phyloP scores from a whole-genome alignment of 2,329 filamentous ascomycete species.

The Hysterium pulicare region DNA sequence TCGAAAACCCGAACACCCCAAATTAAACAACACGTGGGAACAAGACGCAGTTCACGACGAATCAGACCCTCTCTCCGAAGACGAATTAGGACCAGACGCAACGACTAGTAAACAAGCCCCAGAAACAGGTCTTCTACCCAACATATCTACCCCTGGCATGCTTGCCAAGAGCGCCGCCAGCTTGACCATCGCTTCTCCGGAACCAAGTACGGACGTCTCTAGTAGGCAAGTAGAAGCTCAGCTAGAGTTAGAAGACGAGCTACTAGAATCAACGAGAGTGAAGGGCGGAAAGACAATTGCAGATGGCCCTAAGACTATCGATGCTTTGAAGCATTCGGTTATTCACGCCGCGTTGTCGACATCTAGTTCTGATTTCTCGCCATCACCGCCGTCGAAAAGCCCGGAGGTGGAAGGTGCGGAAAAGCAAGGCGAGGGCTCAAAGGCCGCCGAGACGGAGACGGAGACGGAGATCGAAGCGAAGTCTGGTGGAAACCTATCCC shows the following conservation, averaged over 20 bases:
- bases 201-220: background rate
- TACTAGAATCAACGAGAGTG: background rate
- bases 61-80: background rate
- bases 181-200: background rate
- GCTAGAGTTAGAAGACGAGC: background rate
- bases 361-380: too few species aligned
- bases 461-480: background rate
- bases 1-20: constrained; percentile 11
- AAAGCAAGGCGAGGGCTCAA: background rate
- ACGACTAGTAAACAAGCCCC: background rate
- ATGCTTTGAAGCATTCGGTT: too few species aligned
- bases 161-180: background rate
- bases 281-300: background rate
- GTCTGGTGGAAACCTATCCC: too few species aligned
- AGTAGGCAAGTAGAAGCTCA: background rate
- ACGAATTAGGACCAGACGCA: background rate
- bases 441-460: background rate
- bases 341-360: too few species aligned
- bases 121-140: background rate
- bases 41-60: background rate
- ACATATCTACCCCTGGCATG: background rate
- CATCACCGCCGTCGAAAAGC: background rate
- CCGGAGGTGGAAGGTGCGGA: background rate
- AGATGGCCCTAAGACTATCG: background rate
- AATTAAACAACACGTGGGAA: background rate